Evolutionary conservation across 83 land plant species (phyloP).

Genomic region (Isoetes engelmannii): DNA sequence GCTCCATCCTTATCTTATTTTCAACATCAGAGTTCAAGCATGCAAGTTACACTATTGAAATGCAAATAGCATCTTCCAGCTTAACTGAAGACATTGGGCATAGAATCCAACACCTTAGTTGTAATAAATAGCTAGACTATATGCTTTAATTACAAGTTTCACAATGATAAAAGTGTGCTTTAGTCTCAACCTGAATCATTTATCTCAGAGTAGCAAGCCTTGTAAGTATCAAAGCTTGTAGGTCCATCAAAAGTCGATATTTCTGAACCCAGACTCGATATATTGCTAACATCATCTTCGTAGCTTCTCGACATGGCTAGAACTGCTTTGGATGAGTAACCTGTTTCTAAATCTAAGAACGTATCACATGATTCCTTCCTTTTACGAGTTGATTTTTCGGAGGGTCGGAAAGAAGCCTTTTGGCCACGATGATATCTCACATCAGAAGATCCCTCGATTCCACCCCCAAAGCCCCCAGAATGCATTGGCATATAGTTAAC

Average conservation of each 20-base stretch:
- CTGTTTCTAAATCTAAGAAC: slow-evolving; percentile 5
- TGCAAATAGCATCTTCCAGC: too few species aligned
- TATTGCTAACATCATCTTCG: slow-evolving; percentile 7
- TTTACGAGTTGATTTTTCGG: not conserved
- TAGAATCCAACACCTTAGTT: too few species aligned
- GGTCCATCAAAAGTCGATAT: slow-evolving; percentile 6
- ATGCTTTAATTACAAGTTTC: too few species aligned
- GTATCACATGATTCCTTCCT: slow-evolving; percentile 4
- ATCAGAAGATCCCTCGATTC: not conserved
- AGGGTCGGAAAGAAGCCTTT: not conserved
- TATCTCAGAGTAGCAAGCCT: too few species aligned
- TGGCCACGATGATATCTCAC: not conserved
- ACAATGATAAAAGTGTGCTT: too few species aligned
- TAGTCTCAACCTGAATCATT: too few species aligned
- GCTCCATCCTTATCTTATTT: too few species aligned
- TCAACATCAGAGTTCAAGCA: too few species aligned
- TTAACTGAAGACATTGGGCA: too few species aligned
- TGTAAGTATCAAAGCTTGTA: not conserved
- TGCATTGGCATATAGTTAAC: slow-evolving; percentile 17
- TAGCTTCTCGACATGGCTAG: not conserved
- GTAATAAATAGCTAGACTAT: too few species aligned
- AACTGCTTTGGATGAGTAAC: not conserved
- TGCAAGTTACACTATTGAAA: too few species aligned
- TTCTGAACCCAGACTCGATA: slow-evolving; percentile 7
- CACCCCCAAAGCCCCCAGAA: slow-evolving; percentile 12